phyloP scores from a whole-genome alignment of 2,329 filamentous ascomycete species.

The Samsoniella hepiali region DNA sequence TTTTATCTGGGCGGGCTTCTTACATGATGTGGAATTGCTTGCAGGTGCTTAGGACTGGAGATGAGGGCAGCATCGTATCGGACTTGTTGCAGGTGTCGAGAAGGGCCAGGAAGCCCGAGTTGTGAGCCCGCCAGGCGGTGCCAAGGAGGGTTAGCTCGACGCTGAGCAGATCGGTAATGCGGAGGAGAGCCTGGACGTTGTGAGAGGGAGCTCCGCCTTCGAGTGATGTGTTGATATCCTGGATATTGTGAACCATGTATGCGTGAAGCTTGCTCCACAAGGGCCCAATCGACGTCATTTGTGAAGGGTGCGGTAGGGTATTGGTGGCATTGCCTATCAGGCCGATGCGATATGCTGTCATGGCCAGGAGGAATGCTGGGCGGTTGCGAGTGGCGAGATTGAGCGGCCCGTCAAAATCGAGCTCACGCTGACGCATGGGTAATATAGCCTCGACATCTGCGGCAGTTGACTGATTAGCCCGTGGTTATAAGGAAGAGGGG shows the following conservation, averaged over 20 bases:
- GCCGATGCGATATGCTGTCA: constrained; percentile 3
- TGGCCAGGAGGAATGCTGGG: constrained; percentile 3
- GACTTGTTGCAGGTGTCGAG: background rate
- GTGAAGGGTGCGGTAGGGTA: background rate
- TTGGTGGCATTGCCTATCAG: background rate
- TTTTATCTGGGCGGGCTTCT: background rate
- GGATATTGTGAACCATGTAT: background rate
- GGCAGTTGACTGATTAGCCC: background rate
- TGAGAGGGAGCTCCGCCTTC: background rate
- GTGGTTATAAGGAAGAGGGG: no score
- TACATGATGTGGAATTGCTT: constrained; percentile 5
- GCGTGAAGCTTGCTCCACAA: background rate
- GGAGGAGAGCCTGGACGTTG: constrained; percentile 6
- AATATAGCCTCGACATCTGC: background rate
- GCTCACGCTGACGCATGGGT: background rate
- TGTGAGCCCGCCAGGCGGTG: constrained; percentile 9
- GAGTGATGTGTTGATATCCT: background rate
- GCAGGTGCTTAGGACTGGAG: background rate
- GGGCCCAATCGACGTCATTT: background rate
- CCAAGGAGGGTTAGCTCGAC: constrained; percentile 7
- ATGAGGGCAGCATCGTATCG: background rate
- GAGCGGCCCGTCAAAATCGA: background rate
- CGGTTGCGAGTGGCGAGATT: constrained; percentile 5
- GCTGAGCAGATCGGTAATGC: constrained; percentile 3
- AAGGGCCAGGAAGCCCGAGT: constrained; percentile 1